Evolutionary conservation across 768 basidiomycete species (phyloP), one percentile per base, ranked within the genome.

Genomic region (Pleurotus pulmonarius): DNA sequence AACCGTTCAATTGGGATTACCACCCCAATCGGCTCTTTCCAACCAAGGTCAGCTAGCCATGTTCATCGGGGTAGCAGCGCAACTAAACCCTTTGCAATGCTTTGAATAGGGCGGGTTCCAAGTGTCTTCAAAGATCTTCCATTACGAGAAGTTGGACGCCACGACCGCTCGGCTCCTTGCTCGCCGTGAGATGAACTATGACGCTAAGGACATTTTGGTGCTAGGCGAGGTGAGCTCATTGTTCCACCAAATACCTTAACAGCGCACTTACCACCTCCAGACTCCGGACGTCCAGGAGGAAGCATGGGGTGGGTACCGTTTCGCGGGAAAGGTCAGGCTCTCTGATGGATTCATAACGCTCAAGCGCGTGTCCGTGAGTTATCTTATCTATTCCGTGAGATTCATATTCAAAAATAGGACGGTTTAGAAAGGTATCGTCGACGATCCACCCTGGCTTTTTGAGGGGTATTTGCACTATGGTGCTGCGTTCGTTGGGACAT

Each of bases 301-400:
- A 39, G 83, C 84, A 6, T 91, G 89, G 87, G 86, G 83, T 4
- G 80, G 82, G 9, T 88, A 81, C 67, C 76, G 67, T 56, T 83
- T 85, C 63, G 72, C 74, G 9, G 89, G 89, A 48, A 72, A 80
- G 22, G 75, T 88, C 45, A 73, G 79, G 34, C 72, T 54, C 11
- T 46, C 73, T 39, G 82, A 87, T 64, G 88, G 88, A 15, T 67
- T 75, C 61, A 78, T 91, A 59, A 73, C 75, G 47, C 71, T 90
- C 65, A 80, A 78, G 66, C 78, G 87, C 65, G 76, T 82, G 69
- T 80, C 85, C 61, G 86, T 87, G 62, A 59, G 81, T 70, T 18
- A 58, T 52, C 34, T 53, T 56, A 60, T 47, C 52, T 62, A 56
- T 34, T 41, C 13, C 43, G 24, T 41, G 20, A 9, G 18, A 40